phyloP scores from a whole-genome alignment of 2,329 filamentous ascomycete species.

The Thermothelomyces thermophilus region DNA sequence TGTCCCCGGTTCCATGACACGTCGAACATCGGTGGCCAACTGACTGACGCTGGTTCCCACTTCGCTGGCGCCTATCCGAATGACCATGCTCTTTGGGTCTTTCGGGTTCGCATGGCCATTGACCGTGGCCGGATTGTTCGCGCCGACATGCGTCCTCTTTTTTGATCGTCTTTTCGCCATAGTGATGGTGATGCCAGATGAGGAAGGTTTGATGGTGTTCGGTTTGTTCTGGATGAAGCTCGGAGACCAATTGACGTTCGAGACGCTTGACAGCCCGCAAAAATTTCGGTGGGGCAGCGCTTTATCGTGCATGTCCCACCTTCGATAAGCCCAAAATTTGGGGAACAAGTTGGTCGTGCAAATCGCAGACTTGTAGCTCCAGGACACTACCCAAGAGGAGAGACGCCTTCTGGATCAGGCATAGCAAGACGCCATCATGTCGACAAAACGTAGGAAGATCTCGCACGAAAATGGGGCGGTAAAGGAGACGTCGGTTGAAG shows the following conservation, averaged over 20 bases:
- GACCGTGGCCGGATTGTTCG: constrained; percentile 49
- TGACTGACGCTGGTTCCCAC: constrained; percentile 89
- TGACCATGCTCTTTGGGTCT: constrained; percentile 94
- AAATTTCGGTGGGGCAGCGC: constrained; percentile 23
- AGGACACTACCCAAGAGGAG: not conserved
- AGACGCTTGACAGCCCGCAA: constrained; percentile 3
- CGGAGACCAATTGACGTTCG: constrained; percentile 9
- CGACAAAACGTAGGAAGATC: constrained; percentile 22
- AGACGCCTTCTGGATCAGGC: not conserved
- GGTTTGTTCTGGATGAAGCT: constrained; percentile 16
- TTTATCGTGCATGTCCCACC: constrained; percentile 22
- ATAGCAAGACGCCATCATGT: constrained; percentile 13
- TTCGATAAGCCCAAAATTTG: constrained; percentile 21
- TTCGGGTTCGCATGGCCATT: constrained; percentile 58
- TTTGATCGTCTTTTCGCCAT: constrained; percentile 82
- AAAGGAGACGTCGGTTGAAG: constrained; percentile 3
- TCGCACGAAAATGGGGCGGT: constrained; percentile 10
- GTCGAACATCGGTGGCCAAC: constrained; percentile 81
- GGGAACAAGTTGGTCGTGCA: not conserved
- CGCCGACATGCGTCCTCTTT: constrained; percentile 78
- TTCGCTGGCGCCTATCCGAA: constrained; percentile 89
- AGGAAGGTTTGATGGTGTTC: constrained; percentile 15
- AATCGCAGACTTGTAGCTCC: not conserved
- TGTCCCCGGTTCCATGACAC: constrained; percentile 94
- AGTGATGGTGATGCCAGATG: constrained; percentile 17